A percentile compares a stretch with the other conserved stretches of the same genome.
phyloP scores from a whole-genome alignment of 1,284 basidiomycete species.

The Tranzscheliella williamsii region DNA sequence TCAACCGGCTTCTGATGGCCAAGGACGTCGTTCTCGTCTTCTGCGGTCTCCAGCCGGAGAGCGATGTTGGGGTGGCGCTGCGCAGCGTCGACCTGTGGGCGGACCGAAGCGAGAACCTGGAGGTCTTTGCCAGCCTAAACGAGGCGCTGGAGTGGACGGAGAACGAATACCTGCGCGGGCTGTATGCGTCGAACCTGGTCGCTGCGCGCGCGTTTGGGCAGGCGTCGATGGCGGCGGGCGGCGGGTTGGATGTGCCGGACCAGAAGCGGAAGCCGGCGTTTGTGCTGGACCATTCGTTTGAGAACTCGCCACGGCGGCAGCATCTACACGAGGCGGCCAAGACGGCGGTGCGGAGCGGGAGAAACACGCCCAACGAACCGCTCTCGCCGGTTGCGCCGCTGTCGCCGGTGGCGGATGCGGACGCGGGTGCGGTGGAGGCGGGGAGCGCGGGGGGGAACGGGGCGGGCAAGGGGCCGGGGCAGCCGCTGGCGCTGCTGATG shows the following conservation, averaged over 20 bases:
- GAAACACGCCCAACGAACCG: too few species aligned
- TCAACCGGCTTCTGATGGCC: slow-evolving; percentile 78
- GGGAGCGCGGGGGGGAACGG: not conserved
- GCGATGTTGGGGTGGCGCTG: slow-evolving; percentile 52
- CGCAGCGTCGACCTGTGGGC: slow-evolving; percentile 72
- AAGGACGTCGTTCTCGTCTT: slow-evolving; percentile 83
- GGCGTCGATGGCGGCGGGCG: slow-evolving; percentile 61
- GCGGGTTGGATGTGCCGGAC: slow-evolving; percentile 62
- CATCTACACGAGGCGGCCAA: slow-evolving; percentile 77
- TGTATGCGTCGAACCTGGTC: slow-evolving; percentile 60
- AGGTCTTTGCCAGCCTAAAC: slow-evolving; percentile 80
- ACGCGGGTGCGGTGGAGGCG: not conserved
- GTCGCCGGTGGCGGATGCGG: not conserved
- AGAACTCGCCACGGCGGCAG: slow-evolving; percentile 73
- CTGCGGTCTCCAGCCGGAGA: slow-evolving; percentile 70
- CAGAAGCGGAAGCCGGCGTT: slow-evolving; percentile 50
- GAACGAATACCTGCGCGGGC: slow-evolving; percentile 61
- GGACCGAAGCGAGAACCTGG: slow-evolving; percentile 60
- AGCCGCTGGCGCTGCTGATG: slow-evolving; percentile 42
- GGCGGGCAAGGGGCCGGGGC: slow-evolving; percentile 6
- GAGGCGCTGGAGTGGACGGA: slow-evolving; percentile 86
- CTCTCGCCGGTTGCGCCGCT: slow-evolving; percentile 24
- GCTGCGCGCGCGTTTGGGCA: slow-evolving; percentile 58
- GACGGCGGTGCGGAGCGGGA: slow-evolving; percentile 34
- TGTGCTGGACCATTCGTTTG: slow-evolving; percentile 67